Conservation (phyloP, 2,329 filamentous ascomycete species). For the Colletotrichum scovillei region DNA sequence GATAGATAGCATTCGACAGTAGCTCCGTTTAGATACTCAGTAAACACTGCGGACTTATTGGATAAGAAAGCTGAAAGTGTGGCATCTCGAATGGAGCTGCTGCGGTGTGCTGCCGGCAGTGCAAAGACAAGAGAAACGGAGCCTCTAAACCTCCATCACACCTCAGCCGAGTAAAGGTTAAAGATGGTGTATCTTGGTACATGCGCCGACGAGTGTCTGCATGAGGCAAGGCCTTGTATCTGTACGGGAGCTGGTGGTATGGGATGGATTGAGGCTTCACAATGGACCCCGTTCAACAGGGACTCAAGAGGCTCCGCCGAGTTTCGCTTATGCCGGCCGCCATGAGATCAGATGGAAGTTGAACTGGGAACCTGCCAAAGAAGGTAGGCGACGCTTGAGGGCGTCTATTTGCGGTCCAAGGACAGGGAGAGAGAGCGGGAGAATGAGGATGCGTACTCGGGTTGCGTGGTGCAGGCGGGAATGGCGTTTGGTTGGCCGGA, state of each 20-base stretch:
- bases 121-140: background rate
- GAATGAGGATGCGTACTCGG: background rate
- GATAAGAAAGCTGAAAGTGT: constrained; percentile 20
- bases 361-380: constrained; percentile 14
- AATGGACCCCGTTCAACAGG: background rate
- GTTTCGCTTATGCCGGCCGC: background rate
- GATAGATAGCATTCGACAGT: background rate
- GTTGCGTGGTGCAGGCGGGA: constrained; percentile 22
- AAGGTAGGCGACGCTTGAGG: background rate
- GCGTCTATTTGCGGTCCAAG: constrained; percentile 23
- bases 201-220: background rate
- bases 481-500: constrained; percentile 32
- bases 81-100: background rate
- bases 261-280: too few species aligned
- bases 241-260: too few species aligned
- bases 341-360: constrained; percentile 6
- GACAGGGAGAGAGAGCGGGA: background rate
- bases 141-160: background rate
- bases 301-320: background rate
- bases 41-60: background rate
- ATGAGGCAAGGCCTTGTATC: constrained; percentile 6
- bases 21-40: too few species aligned
- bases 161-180: background rate
- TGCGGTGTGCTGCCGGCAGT: background rate
- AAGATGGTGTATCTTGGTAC: background rate